Conservation (phyloP, 2,329 filamentous ascomycete species). For the Cladophialophora psammophila region DNA sequence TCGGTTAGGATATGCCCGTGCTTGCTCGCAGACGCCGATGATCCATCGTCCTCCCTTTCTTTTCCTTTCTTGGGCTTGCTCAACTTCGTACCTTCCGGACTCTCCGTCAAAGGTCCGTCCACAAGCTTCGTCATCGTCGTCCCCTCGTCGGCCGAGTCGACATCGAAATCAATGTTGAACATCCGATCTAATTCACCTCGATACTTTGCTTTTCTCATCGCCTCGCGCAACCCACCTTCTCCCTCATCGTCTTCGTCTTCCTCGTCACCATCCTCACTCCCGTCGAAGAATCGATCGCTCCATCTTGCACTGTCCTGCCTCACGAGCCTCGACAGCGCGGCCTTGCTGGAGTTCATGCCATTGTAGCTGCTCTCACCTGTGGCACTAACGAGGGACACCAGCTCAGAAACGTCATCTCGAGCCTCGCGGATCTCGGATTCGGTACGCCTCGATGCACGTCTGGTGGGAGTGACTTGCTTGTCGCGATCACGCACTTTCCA, state of each 20-base stretch:
- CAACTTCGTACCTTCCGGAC: constrained; percentile 27
- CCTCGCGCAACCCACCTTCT: constrained; percentile 33
- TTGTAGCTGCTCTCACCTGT: constrained; percentile 35
- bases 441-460: constrained; percentile 29
- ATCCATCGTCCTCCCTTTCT: constrained; percentile 10
- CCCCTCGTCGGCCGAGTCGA: constrained; percentile 1
- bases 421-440: constrained; percentile 40
- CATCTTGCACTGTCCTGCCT: constrained; percentile 65
- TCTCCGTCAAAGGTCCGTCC: constrained; percentile 25
- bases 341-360: constrained; percentile 36
- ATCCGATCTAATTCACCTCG: constrained; percentile 25
- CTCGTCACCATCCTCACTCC: constrained; percentile 60
- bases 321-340: constrained; percentile 38
- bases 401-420: constrained; percentile 45
- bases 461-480: neutral
- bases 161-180: constrained; percentile 20
- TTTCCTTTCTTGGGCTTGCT: constrained; percentile 19
- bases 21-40: neutral
- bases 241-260: constrained; percentile 47
- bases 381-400: constrained; percentile 39
- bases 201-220: constrained; percentile 33
- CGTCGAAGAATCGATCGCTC: constrained; percentile 71
- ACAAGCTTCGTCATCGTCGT: constrained; percentile 24
- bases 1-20: constrained; percentile 6
- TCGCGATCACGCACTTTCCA: constrained; percentile 23